Evolutionary conservation across 306 rosid species (phyloP), one percentile per base, ranked within the genome.

Genomic region (Gleditsia sinensis): DNA sequence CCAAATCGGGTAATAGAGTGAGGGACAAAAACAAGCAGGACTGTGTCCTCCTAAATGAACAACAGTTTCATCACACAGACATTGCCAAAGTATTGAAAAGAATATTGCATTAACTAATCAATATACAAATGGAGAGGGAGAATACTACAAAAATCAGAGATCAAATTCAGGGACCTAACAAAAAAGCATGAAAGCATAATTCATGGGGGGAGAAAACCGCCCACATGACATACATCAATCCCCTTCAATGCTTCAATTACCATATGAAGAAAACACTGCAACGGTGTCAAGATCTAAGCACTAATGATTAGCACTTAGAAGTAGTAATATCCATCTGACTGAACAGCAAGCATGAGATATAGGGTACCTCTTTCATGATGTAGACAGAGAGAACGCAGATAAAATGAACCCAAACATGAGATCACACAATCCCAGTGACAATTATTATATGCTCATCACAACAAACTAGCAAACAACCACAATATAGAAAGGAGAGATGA

Each of bases 161-260:
- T 36, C 21, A 60, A 61, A 78, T 63, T 20, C 30, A 71, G 23
- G 66, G 10, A 61, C 19, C 25, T 2, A 28, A 32, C 24, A 48
- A 46, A 3, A 58, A 59, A 21, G 63, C 40, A 57, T 53, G 40
- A 71, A 42, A 72, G 43, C 68, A 63, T 5, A 49, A 40, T 43
- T 43, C 17, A 33, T 23, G 16, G n/a, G 72, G 24, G 53, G 30
- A 42, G 13, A 71, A 4, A 65, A 14, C 3, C 54, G 30, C 46
- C 10, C 3, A 8, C 2, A 19, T 16, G 39, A 37, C 21, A 24
- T 39, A 23, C 13, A 3, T 53, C 33, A 9, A 50, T 58, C 74
- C 13, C 36, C 48, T 62, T 14, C 36, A 20, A 45, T 58, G 24
- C 24, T 32, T 43, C 49, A 43, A 5, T 43, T n/a, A n/a, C n/a